These are phyloP conservation scores for maize (Zea mays) DNA, from an alignment of 176 grass and related monocot genomes.

Conservation along the genomic window DNA sequence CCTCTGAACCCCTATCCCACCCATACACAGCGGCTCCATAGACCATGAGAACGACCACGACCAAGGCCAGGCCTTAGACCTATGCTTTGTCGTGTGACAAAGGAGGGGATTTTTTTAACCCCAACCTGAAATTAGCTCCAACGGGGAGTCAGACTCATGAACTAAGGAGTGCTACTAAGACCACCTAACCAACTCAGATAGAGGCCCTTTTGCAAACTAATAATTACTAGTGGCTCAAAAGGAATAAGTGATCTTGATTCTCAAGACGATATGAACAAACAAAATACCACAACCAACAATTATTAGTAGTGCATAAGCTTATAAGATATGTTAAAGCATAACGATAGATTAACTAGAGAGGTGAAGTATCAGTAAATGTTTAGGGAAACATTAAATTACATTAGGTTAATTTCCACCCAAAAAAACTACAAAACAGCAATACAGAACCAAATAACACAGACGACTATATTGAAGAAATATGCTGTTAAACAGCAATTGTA, in stretches of 20 bases:
- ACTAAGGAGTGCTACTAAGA: no score
- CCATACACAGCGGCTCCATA: no score
- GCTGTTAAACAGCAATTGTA: slow-evolving; percentile 8
- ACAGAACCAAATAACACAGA: slow-evolving; percentile 11
- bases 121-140: no score
- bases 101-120: no score
- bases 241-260: background rate
- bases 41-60: no score
- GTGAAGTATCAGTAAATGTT: slow-evolving; percentile 19
- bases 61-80: no score
- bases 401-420: background rate
- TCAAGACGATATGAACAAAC: background rate
- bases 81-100: no score
- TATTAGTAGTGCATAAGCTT: background rate
- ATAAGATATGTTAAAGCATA: slow-evolving; percentile 9
- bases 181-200: no score
- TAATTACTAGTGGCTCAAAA: slow-evolving; percentile 20
- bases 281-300: slow-evolving; percentile 4
- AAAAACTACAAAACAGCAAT: slow-evolving; percentile 20
- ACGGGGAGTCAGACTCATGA: no score
- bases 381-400: background rate
- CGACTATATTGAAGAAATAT: slow-evolving; percentile 6
- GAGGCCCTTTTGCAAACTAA: background rate
- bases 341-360: background rate
- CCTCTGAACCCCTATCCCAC: no score